phyloP scores from a whole-genome alignment of 495 filamentous ascomycete genomes.

The Cryomyces minteri region DNA sequence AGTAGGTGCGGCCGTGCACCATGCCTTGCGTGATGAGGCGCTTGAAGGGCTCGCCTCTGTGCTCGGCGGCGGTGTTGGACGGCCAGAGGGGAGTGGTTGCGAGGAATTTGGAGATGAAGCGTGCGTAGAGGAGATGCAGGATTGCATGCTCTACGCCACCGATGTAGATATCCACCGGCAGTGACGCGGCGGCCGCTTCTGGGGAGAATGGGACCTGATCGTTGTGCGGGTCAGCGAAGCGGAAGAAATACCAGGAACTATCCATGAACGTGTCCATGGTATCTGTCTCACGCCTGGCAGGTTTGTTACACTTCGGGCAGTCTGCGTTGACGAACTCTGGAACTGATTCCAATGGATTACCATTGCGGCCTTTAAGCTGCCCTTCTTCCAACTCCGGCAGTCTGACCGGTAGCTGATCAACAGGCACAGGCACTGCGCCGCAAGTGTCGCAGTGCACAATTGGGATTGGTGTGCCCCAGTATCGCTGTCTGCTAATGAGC shows the following conservation, averaged over 20 bases:
- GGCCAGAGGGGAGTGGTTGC: constrained; percentile 38
- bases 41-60: constrained; percentile 53
- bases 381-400: constrained; percentile 51
- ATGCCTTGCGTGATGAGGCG: constrained; percentile 73
- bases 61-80: constrained; percentile 15
- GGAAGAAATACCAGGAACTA: constrained; percentile 81
- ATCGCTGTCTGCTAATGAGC: constrained; percentile 74
- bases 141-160: constrained; percentile 85
- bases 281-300: constrained; percentile 70
- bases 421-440: constrained; percentile 62
- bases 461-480: constrained; percentile 83
- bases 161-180: constrained; percentile 73
- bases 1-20: constrained; percentile 76
- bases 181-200: constrained; percentile 27
- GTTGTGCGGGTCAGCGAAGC: constrained; percentile 56
- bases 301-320: constrained; percentile 53
- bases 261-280: constrained; percentile 96
- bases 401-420: constrained; percentile 54
- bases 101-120: constrained; percentile 81
- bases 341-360: constrained; percentile 56
- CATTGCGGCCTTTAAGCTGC: constrained; percentile 48
- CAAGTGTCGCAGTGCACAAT: constrained; percentile 68
- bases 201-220: constrained; percentile 38
- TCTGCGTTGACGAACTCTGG: constrained; percentile 55
- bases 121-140: constrained; percentile 75